Conservation (phyloP, 352 stramenopile species). For the Plasmopara viticola region DNA sequence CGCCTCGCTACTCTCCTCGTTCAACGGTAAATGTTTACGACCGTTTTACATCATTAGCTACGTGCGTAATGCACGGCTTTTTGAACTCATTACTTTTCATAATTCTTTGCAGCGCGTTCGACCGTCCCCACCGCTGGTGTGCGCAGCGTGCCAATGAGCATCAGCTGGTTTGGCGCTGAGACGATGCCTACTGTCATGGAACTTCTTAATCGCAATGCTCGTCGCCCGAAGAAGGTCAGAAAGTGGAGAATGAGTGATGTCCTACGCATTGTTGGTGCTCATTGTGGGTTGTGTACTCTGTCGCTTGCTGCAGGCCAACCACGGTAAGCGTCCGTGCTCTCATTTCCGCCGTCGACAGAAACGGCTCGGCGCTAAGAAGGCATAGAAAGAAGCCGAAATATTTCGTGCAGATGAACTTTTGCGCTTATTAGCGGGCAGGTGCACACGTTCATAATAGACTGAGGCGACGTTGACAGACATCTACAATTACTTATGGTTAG, state of each 20-base stretch:
- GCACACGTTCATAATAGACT: slow-evolving; percentile 1
- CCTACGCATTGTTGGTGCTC: neutral
- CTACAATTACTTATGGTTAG: slow-evolving; percentile 28
- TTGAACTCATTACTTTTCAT: neutral
- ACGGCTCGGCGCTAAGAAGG: slow-evolving; percentile 50
- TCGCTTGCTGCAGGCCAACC: slow-evolving; percentile 52
- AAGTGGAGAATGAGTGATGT: neutral
- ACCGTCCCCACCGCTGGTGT: slow-evolving; percentile 29
- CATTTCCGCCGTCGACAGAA: slow-evolving; percentile 74
- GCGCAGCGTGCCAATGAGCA: slow-evolving; percentile 28
- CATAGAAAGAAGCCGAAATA: slow-evolving; percentile 7
- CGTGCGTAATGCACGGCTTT: neutral
- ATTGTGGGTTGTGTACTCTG: slow-evolving; percentile 7
- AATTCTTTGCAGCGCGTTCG: slow-evolving; percentile 14
- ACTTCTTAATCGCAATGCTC: slow-evolving; percentile 76
- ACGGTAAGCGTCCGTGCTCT: slow-evolving; percentile 83
- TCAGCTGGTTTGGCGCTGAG: slow-evolving; percentile 24
- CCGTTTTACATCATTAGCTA: neutral
- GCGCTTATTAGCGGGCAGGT: neutral
- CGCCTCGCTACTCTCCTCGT: slow-evolving; percentile 26
- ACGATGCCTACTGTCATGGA: slow-evolving; percentile 56
- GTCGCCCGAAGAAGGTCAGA: slow-evolving; percentile 71
- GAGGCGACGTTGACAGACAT: slow-evolving; percentile 27
- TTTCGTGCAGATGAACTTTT: neutral
- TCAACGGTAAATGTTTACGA: slow-evolving; percentile 11